These are phyloP conservation scores for Balansia obtecta DNA, from an alignment of 2,329 filamentous ascomycete species.

Conservation along the genomic window DNA sequence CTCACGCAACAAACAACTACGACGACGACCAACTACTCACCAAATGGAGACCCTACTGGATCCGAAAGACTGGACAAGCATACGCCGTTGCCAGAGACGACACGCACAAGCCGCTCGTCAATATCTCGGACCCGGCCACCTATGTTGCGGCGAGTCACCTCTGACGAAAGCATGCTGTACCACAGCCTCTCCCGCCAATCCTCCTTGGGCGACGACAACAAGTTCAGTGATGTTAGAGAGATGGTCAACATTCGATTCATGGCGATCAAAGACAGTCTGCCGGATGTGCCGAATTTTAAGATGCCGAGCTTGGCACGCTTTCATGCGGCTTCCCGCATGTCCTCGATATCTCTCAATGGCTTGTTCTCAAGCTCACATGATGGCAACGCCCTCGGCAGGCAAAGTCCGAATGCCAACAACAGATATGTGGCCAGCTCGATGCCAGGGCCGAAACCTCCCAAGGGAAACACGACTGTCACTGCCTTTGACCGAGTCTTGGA, in stretches of 20 bases:
- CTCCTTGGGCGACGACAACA: conserved; percentile 70
- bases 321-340: conserved; percentile 19
- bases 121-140: conserved; percentile 11
- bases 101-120: neutral
- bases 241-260: conserved; percentile 84
- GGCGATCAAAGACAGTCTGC: conserved; percentile 77
- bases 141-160: conserved; percentile 22
- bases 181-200: conserved; percentile 66
- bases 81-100: neutral
- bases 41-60: neutral
- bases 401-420: neutral
- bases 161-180: conserved; percentile 65
- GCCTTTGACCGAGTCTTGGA: conserved; percentile 46
- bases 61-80: neutral
- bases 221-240: conserved; percentile 68
- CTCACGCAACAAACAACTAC: conserved; percentile 1
- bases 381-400: neutral
- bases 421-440: neutral
- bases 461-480: conserved; percentile 8
- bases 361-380: conserved; percentile 18
- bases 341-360: conserved; percentile 20
- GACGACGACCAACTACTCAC: neutral
- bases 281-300: conserved; percentile 67
- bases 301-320: conserved; percentile 50
- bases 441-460: neutral